Evolutionary conservation across 768 basidiomycete genomes (phyloP).

Genomic region (Russula emetica): DNA sequence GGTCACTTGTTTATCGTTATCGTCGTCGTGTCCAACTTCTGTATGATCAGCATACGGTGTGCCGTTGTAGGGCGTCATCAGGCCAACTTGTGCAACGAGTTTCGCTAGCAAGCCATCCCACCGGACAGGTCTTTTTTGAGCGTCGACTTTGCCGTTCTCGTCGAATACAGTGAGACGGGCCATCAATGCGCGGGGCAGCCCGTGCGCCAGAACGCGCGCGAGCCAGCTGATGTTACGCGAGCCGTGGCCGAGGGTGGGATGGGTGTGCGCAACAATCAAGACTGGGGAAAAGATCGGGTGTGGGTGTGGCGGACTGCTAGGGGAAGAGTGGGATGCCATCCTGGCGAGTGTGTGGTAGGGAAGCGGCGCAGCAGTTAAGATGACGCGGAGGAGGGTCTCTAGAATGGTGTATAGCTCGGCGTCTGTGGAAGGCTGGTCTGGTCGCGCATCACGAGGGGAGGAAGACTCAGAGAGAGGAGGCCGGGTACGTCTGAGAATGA

Average conservation of each 20-base stretch:
- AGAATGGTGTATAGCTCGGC: constrained; percentile 30
- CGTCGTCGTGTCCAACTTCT: not conserved
- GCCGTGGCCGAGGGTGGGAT: not conserved
- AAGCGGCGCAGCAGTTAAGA: constrained; percentile 36
- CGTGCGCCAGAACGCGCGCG: constrained; percentile 31
- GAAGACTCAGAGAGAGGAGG: not conserved
- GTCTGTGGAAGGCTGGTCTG: not conserved
- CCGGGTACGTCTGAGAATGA: constrained; percentile 24
- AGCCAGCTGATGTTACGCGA: constrained; percentile 40
- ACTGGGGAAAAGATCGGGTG: constrained; percentile 36
- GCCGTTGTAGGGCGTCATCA: constrained; percentile 28
- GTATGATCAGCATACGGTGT: not conserved
- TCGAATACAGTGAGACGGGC: constrained; percentile 22
- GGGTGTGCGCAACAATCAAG: constrained; percentile 33
- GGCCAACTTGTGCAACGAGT: constrained; percentile 45
- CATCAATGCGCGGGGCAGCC: constrained; percentile 37
- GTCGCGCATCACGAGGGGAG: not conserved
- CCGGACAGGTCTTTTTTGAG: constrained; percentile 30
- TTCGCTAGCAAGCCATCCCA: constrained; percentile 37
- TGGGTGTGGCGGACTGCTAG: not conserved
- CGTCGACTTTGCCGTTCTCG: constrained; percentile 29
- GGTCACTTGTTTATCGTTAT: not conserved
- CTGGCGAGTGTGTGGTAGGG: constrained; percentile 30
- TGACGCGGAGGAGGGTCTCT: constrained; percentile 35
- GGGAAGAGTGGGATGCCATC: not conserved